Evolutionary conservation across 2,329 filamentous ascomycete species (phyloP), one percentile per base, ranked within the genome.

Genomic region (Phialophora expanda): DNA sequence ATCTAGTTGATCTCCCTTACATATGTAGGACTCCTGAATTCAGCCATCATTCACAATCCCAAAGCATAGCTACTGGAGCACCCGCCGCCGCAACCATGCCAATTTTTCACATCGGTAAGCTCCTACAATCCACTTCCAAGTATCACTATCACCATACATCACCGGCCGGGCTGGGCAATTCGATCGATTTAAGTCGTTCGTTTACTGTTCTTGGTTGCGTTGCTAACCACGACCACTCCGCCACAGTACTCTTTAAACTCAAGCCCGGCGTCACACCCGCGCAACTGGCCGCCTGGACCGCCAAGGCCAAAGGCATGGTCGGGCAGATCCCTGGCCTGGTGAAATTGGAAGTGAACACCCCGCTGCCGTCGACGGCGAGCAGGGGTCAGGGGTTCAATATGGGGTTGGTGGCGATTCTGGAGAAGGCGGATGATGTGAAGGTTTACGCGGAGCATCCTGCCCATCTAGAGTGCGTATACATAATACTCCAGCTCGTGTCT

Each of bases 381-480:
- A 75, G 80, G 44, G 76, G 78, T 22, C 76, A 82, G 61, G 81
- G 81, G 0, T 83, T 78, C 63, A 73, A 83, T 71, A 76, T 81
- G 75, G 80, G 77, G 2, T 66, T 83, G 11, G 76, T 83, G n/a
- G 80, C 81, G 4, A 74, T 81, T 5, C 64, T 83, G 69, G 81
- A 82, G 67, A 78, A 77, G 50, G 66, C 76, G 2, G 79, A 79
- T 41, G 74, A 81, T 73, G 69, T 83, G 4, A 73, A 74, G 55
- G 75, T 74, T 9, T 83, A 83, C 74, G 80, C 78, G 3, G 72
- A 72, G 54, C 81, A 82, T 74, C 80, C 80, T 53, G 80, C 79
- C 30, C 81, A 83, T 73, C 65, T 78, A 64, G 76, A 78, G 80
- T 83, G 74, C 62, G 78, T 65, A 76, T 58, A 51, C 20, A 32